phyloP scores from a whole-genome alignment of 441 rosid species.

The Caryocar brasiliense region DNA sequence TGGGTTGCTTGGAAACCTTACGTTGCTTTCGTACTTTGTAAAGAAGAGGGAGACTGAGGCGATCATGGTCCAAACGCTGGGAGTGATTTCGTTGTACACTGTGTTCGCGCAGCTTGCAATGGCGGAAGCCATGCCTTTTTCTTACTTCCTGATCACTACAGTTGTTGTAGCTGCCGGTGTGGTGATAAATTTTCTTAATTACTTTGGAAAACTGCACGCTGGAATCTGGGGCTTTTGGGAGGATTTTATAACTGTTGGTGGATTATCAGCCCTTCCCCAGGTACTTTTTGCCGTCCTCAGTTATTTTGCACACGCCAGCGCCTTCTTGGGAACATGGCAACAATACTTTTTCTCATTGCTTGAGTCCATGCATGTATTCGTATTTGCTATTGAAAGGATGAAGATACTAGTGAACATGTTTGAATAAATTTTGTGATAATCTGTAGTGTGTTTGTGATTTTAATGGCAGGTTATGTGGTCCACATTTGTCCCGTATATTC shows the following conservation, averaged over 20 bases:
- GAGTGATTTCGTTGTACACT: conserved; percentile 48
- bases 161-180: conserved; percentile 52
- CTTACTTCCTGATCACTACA: conserved; percentile 42
- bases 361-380: not conserved
- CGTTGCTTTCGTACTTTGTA: conserved; percentile 72
- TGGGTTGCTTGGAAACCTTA: conserved; percentile 78
- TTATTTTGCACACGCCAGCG: too few species aligned
- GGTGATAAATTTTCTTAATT: conserved; percentile 42
- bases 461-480: conserved; percentile 77
- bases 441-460: not conserved
- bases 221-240: conserved; percentile 70
- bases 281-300: conserved; percentile 33
- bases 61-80: conserved; percentile 67
- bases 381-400: not conserved
- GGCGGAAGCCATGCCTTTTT: conserved; percentile 79
- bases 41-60: conserved; percentile 82
- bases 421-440: not conserved
- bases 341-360: not conserved
- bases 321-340: too few species aligned
- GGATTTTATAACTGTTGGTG: conserved; percentile 71
- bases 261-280: conserved; percentile 76
- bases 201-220: conserved; percentile 40
- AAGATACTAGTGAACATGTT: not conserved
- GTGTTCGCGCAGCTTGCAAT: conserved; percentile 73
- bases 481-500: conserved; percentile 76